Base-by-base conservation (phyloP, 495 filamentous ascomycete species). In the Neurospora sp. region DNA sequence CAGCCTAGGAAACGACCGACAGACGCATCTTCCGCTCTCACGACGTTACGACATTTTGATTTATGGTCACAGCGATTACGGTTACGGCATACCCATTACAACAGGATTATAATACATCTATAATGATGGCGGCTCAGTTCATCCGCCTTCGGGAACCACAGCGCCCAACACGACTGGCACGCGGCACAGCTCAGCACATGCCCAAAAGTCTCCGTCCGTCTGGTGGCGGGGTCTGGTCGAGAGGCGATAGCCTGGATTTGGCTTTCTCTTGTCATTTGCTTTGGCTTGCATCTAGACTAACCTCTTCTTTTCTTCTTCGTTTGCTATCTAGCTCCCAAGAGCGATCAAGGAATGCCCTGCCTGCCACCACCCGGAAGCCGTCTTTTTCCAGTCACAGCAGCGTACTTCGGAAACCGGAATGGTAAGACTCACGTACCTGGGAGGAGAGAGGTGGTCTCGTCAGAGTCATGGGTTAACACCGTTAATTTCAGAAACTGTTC, bases 311-410 rank as follows among this genome's bases (percentile, higher is more conserved):
- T 39, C 38, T 72, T 82, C 77, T 74, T 77, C 76, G 77, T 74
- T 75, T 39, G 69, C 74, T 84, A 19, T 66, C 73, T 88, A 97
- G 93, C 90, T 98, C 79, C 95, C 95, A 39, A 89, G 95, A 72
- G 90, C 92, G 73, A 91, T 92, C 77, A 92, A 91, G 81, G 84
- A 85, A 70, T 99, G 96, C 82, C 93, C 94, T 17, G 87, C 87
- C 72, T 99, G 96, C 85, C 85, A 88, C 59, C 91, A 96, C 79
- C 88, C 87, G 70, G 93, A 98, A 82, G 92, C 93, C 2, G 96
- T 99, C 62, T 99, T 96, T 83, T 99, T 98, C 86, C 96, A 99
- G 84, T 97, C 94, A 48, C 96, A 98, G 81, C 94, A 98, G 85
- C 91, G 96, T 78, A 96, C 91, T 70, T 92, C 94, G 17, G 94